Conservation (phyloP, 140 eudicot species). For the Oenanthe javanica region DNA sequence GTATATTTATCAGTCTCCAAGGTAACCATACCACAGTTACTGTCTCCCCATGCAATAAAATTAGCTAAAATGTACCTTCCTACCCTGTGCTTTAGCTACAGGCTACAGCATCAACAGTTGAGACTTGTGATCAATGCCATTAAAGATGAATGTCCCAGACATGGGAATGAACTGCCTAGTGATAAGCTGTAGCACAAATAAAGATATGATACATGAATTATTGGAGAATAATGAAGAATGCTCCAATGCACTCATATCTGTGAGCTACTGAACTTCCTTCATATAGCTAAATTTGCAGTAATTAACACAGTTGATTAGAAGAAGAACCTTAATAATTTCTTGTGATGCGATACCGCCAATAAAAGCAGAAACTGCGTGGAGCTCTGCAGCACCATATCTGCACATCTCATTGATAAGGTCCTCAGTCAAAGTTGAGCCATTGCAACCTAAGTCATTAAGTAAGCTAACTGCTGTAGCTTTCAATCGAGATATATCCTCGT, state of each 20-base stretch:
- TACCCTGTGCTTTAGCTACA: conserved; percentile 20
- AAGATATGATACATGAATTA: conserved; percentile 1
- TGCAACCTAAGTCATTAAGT: conserved; percentile 80
- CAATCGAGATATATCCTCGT: conserved; percentile 85
- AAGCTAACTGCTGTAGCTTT: conserved; percentile 72
- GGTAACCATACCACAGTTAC: not conserved
- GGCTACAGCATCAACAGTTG: conserved; percentile 38
- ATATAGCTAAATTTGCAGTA: not conserved
- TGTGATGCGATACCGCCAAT: conserved; percentile 95
- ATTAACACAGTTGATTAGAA: not conserved
- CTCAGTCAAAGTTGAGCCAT: conserved; percentile 74
- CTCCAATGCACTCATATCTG: not conserved
- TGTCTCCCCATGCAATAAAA: not conserved
- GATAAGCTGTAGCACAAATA: conserved; percentile 51
- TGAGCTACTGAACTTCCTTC: not conserved
- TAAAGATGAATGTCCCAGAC: conserved; percentile 89
- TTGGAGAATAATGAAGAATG: not conserved
- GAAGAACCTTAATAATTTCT: conserved; percentile 81
- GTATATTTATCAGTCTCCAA: not conserved
- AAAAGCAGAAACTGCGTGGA: conserved; percentile 87
- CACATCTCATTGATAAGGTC: conserved; percentile 95
- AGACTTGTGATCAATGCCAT: conserved; percentile 90
- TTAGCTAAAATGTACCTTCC: not conserved
- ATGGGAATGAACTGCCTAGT: conserved; percentile 86
- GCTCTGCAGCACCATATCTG: conserved; percentile 95